Evolutionary conservation across 2,329 filamentous ascomycete genomes (phyloP).

Genomic region (Aspergillus carbonarius): DNA sequence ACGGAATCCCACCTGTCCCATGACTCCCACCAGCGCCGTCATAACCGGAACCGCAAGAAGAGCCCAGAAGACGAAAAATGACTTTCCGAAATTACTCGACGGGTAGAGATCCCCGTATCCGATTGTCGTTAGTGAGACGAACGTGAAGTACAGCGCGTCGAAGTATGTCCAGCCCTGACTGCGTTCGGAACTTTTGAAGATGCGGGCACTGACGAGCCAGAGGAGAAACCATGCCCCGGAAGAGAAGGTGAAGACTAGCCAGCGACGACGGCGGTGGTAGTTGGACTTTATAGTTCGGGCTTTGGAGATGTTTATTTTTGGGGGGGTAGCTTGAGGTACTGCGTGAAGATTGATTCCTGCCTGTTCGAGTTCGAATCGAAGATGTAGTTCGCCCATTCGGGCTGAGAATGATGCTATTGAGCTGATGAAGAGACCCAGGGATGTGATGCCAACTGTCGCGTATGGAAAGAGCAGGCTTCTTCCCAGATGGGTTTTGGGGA

Average conservation of each 20-base stretch:
- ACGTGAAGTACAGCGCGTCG: constrained; percentile 54
- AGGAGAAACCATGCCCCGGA: constrained; percentile 38
- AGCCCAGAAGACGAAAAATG: constrained; percentile 60
- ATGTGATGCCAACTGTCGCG: constrained; percentile 56
- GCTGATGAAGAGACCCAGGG: constrained; percentile 56
- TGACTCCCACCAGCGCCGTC: constrained; percentile 30
- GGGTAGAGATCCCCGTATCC: constrained; percentile 55
- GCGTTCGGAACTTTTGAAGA: constrained; percentile 51
- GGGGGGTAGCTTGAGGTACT: background rate
- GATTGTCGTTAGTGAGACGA: constrained; percentile 54
- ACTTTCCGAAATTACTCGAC: constrained; percentile 51
- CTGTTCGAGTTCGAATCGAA: background rate
- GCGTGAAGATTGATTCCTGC: background rate
- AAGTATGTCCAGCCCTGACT: constrained; percentile 54
- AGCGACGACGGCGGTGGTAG: background rate
- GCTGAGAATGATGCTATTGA: constrained; percentile 41
- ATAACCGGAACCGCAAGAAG: constrained; percentile 55
- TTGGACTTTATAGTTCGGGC: background rate
- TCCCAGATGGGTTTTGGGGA: constrained; percentile 51
- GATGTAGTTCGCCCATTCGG: background rate
- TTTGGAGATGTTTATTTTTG: background rate
- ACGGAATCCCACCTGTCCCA: background rate
- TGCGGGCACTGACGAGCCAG: constrained; percentile 51
- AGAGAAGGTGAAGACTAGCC: constrained; percentile 42
- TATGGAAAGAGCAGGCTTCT: constrained; percentile 55